A percentile compares a stretch with the other conserved stretches of the same genome.
phyloP scores from a whole-genome alignment of 495 filamentous ascomycete species.

The Lophiostoma macrostomum region DNA sequence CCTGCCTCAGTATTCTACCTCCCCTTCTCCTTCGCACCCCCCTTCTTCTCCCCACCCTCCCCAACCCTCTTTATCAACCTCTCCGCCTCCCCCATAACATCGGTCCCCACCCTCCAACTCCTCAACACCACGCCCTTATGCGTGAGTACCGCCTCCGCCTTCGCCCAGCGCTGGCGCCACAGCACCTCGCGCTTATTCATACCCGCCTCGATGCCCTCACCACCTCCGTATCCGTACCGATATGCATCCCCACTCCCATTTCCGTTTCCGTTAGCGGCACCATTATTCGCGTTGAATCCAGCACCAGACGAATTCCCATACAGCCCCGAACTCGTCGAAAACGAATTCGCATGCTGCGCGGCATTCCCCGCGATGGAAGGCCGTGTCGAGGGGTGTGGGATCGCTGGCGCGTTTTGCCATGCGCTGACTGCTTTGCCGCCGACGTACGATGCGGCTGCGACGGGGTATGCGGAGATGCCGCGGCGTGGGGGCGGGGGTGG shows the following conservation, averaged over 20 bases:
- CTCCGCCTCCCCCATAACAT: slow-evolving; percentile 56
- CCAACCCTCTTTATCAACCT: slow-evolving; percentile 19
- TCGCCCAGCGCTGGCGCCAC: slow-evolving; percentile 75
- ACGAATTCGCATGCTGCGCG: slow-evolving; percentile 8
- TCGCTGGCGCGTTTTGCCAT: slow-evolving; percentile 32
- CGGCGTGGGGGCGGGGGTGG: slow-evolving; percentile 43
- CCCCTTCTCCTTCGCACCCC: slow-evolving; percentile 3
- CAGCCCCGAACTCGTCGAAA: slow-evolving; percentile 2
- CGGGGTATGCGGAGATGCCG: slow-evolving; percentile 42
- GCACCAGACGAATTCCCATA: too few relatives aligned
- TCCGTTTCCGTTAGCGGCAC: slow-evolving; percentile 13
- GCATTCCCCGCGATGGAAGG: slow-evolving; percentile 17
- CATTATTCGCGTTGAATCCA: too few relatives aligned
- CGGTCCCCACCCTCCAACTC: slow-evolving; percentile 81
- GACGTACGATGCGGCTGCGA: slow-evolving; percentile 47
- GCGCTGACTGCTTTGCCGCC: slow-evolving; percentile 32
- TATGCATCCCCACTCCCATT: slow-evolving; percentile 8
- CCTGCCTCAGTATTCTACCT: neutral
- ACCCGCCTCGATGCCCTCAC: slow-evolving; percentile 4
- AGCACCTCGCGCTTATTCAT: slow-evolving; percentile 76
- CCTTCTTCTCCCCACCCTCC: slow-evolving; percentile 35
- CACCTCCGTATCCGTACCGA: slow-evolving; percentile 1
- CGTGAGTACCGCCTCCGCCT: slow-evolving; percentile 68
- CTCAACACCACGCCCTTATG: slow-evolving; percentile 68
- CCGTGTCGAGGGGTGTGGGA: slow-evolving; percentile 26